Conservation (phyloP, 129 eudicot species). For the Flaveria sonorensis region DNA sequence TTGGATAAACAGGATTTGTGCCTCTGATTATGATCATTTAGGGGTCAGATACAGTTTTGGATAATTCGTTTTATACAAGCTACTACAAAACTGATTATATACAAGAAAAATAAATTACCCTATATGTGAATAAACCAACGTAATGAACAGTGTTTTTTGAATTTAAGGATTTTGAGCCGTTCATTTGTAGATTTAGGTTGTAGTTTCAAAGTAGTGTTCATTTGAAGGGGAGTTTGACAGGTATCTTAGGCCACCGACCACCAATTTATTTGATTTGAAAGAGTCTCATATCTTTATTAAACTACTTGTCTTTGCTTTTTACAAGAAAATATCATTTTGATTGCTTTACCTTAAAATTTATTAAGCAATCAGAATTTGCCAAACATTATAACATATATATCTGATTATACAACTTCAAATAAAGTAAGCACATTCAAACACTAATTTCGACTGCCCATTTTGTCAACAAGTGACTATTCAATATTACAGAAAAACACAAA, state of each 20-base stretch:
- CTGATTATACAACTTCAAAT: background rate
- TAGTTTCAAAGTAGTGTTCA: no score
- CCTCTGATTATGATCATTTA: background rate
- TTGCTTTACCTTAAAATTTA: background rate
- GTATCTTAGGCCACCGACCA: no score
- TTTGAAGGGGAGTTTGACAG: no score
- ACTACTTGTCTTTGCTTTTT: background rate
- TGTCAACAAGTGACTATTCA: background rate
- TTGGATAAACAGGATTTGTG: background rate
- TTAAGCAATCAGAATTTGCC: no score
- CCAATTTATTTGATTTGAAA: no score
- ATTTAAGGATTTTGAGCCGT: no score
- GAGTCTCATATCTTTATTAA: background rate
- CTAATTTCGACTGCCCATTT: background rate
- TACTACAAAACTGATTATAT: background rate
- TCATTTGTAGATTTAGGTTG: no score
- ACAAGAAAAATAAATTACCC: background rate
- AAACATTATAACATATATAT: background rate
- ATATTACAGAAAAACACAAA: background rate
- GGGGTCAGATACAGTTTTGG: slow-evolving; percentile 7
- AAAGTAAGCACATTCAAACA: background rate
- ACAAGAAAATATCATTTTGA: background rate
- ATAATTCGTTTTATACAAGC: background rate
- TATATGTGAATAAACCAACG: no score
- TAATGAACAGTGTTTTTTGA: no score